Evolutionary conservation across 805 yeast genomes (phyloP).

Genomic region (Myxozyma udenii): DNA sequence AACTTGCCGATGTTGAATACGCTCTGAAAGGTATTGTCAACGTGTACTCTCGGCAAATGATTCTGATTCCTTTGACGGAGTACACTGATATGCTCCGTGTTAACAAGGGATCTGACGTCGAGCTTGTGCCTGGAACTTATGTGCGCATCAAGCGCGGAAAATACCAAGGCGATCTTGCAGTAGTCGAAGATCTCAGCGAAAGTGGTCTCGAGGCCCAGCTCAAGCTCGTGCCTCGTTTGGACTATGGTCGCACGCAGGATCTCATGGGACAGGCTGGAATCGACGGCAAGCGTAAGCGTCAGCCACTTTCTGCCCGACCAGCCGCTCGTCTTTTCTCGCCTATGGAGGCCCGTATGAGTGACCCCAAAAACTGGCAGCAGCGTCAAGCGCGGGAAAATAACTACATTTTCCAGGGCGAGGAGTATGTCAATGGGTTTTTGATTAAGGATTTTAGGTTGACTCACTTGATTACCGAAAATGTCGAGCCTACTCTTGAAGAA

Average conservation of each 20-base stretch:
- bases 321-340: slow-evolving; percentile 83
- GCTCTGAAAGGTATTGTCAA: slow-evolving; percentile 89
- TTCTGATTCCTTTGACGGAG: slow-evolving; percentile 91
- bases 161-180: slow-evolving; percentile 88
- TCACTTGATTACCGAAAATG: slow-evolving; percentile 70
- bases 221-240: slow-evolving; percentile 87
- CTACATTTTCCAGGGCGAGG: slow-evolving; percentile 79
- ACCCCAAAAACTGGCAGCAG: slow-evolving; percentile 58
- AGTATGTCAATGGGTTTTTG: slow-evolving; percentile 83
- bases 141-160: slow-evolving; percentile 88
- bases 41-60: slow-evolving; percentile 67
- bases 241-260: slow-evolving; percentile 62
- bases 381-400: slow-evolving; percentile 53
- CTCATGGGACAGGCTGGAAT: slow-evolving; percentile 32
- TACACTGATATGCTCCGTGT: slow-evolving; percentile 91
- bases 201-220: slow-evolving; percentile 94
- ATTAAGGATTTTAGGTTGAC: slow-evolving; percentile 82
- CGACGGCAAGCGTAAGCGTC: slow-evolving; percentile 52
- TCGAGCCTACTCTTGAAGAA: slow-evolving; percentile 85
- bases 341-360: slow-evolving; percentile 82
- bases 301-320: slow-evolving; percentile 65
- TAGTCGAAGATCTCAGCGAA: slow-evolving; percentile 88
- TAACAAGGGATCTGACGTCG: slow-evolving; percentile 80
- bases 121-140: slow-evolving; percentile 86
- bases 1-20: slow-evolving; percentile 83